These are phyloP conservation scores for Candida taoyuanica DNA, from an alignment of 805 yeast genomes.

Conservation along the genomic window DNA sequence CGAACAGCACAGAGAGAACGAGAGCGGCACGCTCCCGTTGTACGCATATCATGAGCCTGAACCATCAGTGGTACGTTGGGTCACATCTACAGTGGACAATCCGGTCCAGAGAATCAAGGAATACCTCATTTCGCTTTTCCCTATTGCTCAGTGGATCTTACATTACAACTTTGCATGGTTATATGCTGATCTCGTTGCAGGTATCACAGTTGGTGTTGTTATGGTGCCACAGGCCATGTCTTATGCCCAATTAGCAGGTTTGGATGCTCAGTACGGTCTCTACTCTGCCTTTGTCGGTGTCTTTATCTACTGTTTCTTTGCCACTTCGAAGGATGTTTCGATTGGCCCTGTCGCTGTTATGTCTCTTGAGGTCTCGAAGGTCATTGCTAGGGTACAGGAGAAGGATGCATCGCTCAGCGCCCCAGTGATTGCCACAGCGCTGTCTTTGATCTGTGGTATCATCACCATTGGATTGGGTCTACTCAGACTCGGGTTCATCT, in stretches of 20 bases:
- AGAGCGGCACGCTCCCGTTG: constrained; percentile 6
- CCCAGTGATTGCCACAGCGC: constrained; percentile 73
- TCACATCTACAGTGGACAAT: constrained; percentile 3
- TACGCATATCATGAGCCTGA: constrained; percentile 9
- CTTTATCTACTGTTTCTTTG: constrained; percentile 81
- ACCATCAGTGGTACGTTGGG: constrained; percentile 13
- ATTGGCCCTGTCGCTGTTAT: constrained; percentile 97
- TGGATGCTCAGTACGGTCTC: constrained; percentile 79
- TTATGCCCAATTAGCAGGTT: constrained; percentile 80
- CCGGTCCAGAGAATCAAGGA: constrained; percentile 28
- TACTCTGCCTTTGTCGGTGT: constrained; percentile 93
- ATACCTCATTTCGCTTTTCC: constrained; percentile 67
- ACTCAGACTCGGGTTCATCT: constrained; percentile 77
- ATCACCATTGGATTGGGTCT: constrained; percentile 81
- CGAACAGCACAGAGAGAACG: constrained; percentile 10
- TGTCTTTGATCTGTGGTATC: constrained; percentile 80
- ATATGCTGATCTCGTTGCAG: constrained; percentile 81
- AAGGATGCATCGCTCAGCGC: constrained; percentile 46
- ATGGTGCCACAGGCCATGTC: constrained; percentile 96
- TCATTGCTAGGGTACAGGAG: constrained; percentile 57
- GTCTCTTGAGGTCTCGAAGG: constrained; percentile 81
- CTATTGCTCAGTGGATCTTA: constrained; percentile 77
- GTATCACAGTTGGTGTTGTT: constrained; percentile 89
- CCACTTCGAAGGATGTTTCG: constrained; percentile 92
- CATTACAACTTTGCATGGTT: constrained; percentile 81